phyloP scores from a whole-genome alignment of 495 filamentous ascomycete genomes.

The Parmelia sp. region DNA sequence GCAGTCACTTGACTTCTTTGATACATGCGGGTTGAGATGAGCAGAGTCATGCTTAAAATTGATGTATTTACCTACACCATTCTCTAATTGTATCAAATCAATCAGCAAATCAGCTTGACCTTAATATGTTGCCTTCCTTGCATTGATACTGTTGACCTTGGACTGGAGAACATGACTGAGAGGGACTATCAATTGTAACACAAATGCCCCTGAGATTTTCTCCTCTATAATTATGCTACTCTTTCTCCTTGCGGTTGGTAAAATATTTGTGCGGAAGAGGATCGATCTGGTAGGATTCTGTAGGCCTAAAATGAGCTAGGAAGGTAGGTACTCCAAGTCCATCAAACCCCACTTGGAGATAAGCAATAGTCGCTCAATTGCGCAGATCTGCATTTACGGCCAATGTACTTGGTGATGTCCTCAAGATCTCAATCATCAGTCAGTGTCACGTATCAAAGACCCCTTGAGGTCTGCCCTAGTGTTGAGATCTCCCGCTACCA shows the following conservation, averaged over 20 bases:
- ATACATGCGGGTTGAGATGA: background rate
- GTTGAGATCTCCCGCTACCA: conserved; percentile 7
- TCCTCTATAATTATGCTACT: background rate
- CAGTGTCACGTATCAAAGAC: background rate
- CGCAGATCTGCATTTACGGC: too few species aligned
- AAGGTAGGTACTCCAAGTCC: too few species aligned
- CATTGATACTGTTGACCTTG: too few species aligned
- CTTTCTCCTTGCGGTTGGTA: background rate
- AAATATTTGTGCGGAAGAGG: background rate
- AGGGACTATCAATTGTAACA: too few species aligned
- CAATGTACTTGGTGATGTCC: too few species aligned
- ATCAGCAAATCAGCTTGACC: background rate
- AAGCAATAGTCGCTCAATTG: too few species aligned
- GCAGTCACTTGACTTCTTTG: background rate
- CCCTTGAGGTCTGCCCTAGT: conserved; percentile 7
- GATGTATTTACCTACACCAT: background rate
- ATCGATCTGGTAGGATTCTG: background rate
- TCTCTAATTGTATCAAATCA: background rate
- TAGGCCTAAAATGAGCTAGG: too few species aligned
- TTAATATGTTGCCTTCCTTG: background rate
- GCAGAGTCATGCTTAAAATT: background rate
- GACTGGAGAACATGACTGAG: too few species aligned
- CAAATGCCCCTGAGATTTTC: too few species aligned
- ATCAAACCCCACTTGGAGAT: background rate
- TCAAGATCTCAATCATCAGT: background rate